Evolutionary conservation across 1,284 basidiomycete genomes (phyloP).

Genomic region (Stereum hirsutum): DNA sequence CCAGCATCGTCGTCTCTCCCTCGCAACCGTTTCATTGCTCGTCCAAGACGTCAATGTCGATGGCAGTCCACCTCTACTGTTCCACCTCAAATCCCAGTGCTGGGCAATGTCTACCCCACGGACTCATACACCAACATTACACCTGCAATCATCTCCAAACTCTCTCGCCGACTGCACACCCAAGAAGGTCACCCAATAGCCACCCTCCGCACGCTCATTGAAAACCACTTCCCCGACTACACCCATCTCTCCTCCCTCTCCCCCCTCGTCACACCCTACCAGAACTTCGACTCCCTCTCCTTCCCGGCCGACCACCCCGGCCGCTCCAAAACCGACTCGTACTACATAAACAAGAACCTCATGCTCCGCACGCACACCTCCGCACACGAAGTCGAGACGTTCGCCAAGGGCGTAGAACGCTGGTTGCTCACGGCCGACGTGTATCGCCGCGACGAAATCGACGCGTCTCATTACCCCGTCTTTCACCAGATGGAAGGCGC

Average conservation of each 20-base stretch:
- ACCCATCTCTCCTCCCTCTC: conserved; percentile 65
- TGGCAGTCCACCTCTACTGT: conserved; percentile 5
- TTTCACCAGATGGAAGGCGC: conserved; percentile 99
- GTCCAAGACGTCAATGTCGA: too few species aligned
- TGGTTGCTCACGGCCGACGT: conserved; percentile 99
- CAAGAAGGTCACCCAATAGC: conserved; percentile 77
- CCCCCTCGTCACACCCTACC: conserved; percentile 82
- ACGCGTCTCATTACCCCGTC: conserved; percentile 93
- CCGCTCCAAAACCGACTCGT: conserved; percentile 83
- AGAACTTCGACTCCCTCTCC: conserved; percentile 97
- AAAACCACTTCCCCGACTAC: conserved; percentile 74
- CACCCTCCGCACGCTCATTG: conserved; percentile 80
- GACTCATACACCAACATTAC: conserved; percentile 86
- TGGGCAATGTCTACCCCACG: conserved; percentile 52
- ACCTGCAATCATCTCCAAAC: conserved; percentile 75
- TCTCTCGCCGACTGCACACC: conserved; percentile 63
- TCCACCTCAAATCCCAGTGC: conserved; percentile 25
- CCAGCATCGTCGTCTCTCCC: too few species aligned
- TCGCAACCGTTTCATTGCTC: too few species aligned
- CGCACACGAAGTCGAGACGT: conserved; percentile 94
- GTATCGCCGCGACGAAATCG: conserved; percentile 97
- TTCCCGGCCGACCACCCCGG: conserved; percentile 94
- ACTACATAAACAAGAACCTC: conserved; percentile 86
- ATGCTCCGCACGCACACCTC: conserved; percentile 98
- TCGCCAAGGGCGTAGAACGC: conserved; percentile 57